phyloP scores from a whole-genome alignment of 2,329 filamentous ascomycete genomes.

The Xylaria sp. region DNA sequence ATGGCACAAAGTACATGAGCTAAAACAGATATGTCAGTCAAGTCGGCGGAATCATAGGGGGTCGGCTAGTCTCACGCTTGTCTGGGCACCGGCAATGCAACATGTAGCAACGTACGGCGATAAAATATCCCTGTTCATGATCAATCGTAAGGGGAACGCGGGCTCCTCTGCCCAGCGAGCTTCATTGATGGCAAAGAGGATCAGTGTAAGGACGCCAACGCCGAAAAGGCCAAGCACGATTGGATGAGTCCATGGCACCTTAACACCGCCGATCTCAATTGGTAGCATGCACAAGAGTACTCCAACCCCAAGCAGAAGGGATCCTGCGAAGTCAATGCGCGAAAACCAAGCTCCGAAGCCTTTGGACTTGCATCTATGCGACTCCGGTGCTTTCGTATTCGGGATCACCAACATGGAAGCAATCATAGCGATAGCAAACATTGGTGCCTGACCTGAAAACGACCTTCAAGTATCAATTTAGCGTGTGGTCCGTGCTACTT shows the following conservation, averaged over 20 bases:
- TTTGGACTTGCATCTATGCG: slow-evolving; percentile 26
- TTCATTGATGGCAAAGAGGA: slow-evolving; percentile 53
- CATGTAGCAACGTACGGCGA: slow-evolving; percentile 63
- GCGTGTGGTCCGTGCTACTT: not conserved
- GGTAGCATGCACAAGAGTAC: slow-evolving; percentile 54
- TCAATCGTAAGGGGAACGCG: slow-evolving; percentile 66
- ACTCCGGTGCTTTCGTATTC: slow-evolving; percentile 34
- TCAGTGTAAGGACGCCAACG: slow-evolving; percentile 45
- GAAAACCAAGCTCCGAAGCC: slow-evolving; percentile 53
- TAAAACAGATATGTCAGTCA: slow-evolving; percentile 38
- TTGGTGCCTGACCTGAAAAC: slow-evolving; percentile 66
- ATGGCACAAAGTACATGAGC: slow-evolving; percentile 72
- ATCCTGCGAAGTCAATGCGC: slow-evolving; percentile 69
- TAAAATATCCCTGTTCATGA: slow-evolving; percentile 62
- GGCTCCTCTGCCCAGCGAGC: slow-evolving; percentile 61
- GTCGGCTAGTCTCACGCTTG: slow-evolving; percentile 55
- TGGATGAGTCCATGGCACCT: slow-evolving; percentile 54
- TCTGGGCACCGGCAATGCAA: slow-evolving; percentile 67
- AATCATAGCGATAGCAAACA: slow-evolving; percentile 61
- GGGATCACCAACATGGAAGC: slow-evolving; percentile 53
- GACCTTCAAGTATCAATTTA: slow-evolving; percentile 53
- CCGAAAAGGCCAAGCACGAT: slow-evolving; percentile 49
- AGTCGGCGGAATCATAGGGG: not conserved
- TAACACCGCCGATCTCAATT: slow-evolving; percentile 54
- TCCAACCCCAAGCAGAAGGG: slow-evolving; percentile 54